Evolutionary conservation across 2,329 filamentous ascomycete genomes (phyloP).

Genomic region (Verticillium zaregamsianum): DNA sequence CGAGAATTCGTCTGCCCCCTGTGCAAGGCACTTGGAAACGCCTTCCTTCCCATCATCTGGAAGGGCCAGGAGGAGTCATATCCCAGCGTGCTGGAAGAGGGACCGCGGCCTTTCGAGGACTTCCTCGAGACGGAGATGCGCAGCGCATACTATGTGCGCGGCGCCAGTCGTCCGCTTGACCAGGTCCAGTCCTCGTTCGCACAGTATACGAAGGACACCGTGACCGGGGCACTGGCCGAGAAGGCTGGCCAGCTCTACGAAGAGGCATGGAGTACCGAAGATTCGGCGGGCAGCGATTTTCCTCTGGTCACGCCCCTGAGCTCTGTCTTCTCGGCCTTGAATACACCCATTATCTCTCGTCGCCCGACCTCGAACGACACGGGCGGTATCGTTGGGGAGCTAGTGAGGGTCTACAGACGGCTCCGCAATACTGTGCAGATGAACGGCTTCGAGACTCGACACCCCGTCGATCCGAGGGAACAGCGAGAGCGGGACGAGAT

Average conservation of each 20-base stretch:
- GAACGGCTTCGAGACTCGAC: constrained; percentile 44
- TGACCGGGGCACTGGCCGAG: constrained; percentile 36
- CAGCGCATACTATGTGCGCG: constrained; percentile 36
- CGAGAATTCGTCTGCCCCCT: constrained; percentile 96
- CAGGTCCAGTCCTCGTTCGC: constrained; percentile 29
- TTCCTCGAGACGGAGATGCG: constrained; percentile 62
- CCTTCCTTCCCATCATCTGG: constrained; percentile 94
- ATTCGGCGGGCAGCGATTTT: constrained; percentile 25
- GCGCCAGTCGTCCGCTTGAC: constrained; percentile 25
- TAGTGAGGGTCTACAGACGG: constrained; percentile 58
- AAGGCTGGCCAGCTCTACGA: constrained; percentile 29
- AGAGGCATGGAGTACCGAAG: constrained; percentile 35
- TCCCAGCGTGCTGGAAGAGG: constrained; percentile 61
- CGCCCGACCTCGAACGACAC: constrained; percentile 27
- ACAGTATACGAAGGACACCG: constrained; percentile 30
- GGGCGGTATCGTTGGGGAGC: constrained; percentile 41
- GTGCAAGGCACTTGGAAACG: constrained; percentile 93
- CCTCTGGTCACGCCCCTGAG: constrained; percentile 36
- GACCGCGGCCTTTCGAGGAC: constrained; percentile 56
- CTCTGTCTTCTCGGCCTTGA: constrained; percentile 35
- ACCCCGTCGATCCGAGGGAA: constrained; percentile 24
- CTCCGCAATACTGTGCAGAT: constrained; percentile 54
- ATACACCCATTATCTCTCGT: constrained; percentile 28
- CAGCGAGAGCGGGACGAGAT: constrained; percentile 38
- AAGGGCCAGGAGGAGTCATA: constrained; percentile 84